phyloP scores from a whole-genome alignment of 2,329 filamentous ascomycete genomes.

The Lachnellula occidentalis region DNA sequence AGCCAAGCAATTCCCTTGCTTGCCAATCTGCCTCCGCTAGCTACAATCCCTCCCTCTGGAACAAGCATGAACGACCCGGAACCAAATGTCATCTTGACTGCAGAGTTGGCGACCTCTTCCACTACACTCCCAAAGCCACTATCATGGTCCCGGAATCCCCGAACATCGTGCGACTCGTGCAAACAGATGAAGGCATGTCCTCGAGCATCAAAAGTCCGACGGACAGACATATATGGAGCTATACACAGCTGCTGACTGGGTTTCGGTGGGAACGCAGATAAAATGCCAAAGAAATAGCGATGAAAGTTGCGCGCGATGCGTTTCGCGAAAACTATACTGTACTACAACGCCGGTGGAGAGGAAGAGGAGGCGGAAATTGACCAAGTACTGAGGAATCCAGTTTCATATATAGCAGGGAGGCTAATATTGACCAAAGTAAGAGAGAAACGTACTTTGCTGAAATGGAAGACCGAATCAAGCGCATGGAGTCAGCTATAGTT shows the following conservation, averaged over 20 bases:
- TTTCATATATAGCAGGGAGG: neutral
- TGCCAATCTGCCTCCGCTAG: constrained; percentile 1
- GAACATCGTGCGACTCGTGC: constrained; percentile 25
- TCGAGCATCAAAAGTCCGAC: neutral
- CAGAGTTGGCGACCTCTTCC: constrained; percentile 1
- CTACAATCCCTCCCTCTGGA: constrained; percentile 1
- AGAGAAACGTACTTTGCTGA: constrained; percentile 14
- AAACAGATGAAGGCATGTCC: constrained; percentile 24
- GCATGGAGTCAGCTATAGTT: constrained; percentile 22
- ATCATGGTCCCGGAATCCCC: constrained; percentile 16
- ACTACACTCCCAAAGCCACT: constrained; percentile 4
- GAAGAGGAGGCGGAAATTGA: constrained; percentile 19
- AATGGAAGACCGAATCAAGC: constrained; percentile 23
- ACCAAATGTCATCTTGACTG: constrained; percentile 5
- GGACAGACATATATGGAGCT: neutral
- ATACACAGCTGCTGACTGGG: constrained; percentile 3
- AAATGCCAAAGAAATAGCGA: constrained; percentile 20
- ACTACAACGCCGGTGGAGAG: constrained; percentile 22
- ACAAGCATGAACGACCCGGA: constrained; percentile 9
- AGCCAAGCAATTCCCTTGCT: constrained; percentile 1
- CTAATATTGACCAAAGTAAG: constrained; percentile 9
- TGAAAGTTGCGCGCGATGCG: constrained; percentile 19
- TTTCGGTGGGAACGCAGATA: constrained; percentile 13
- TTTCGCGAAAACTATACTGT: constrained; percentile 15
- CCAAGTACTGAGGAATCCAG: constrained; percentile 13